A percentile compares a stretch with the other conserved stretches of the same genome.
phyloP scores from a whole-genome alignment of 1,284 basidiomycete genomes.

The Chalciporus sp. region DNA sequence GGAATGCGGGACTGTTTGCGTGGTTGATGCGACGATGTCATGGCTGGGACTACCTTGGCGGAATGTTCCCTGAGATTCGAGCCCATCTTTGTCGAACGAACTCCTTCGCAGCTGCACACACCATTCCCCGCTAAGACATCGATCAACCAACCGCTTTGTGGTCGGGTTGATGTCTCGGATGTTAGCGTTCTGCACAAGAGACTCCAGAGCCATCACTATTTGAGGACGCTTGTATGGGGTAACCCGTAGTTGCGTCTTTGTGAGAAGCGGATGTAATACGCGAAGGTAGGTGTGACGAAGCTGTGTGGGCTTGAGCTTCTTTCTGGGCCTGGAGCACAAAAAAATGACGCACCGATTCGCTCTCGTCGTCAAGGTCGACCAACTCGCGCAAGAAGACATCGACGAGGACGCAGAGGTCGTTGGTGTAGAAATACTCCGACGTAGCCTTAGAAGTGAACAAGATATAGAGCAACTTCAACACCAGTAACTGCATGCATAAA shows the following conservation, averaged over 20 bases:
- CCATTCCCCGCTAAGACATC: slow-evolving; percentile 89
- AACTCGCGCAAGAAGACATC: slow-evolving; percentile 96
- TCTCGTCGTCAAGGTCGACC: slow-evolving; percentile 89
- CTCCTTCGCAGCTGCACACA: slow-evolving; percentile 65
- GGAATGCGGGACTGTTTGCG: slow-evolving; percentile 24
- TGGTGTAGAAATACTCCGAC: slow-evolving; percentile 97
- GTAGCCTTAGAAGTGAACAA: slow-evolving; percentile 94
- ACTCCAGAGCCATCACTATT: slow-evolving; percentile 84
- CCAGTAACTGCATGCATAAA: slow-evolving; percentile 91
- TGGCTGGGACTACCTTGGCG: slow-evolving; percentile 45
- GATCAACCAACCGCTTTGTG: slow-evolving; percentile 88
- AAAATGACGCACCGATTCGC: slow-evolving; percentile 75
- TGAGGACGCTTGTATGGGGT: slow-evolving; percentile 91
- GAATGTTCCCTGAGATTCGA: slow-evolving; percentile 28
- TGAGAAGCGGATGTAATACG: slow-evolving; percentile 93
- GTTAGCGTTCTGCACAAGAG: slow-evolving; percentile 70
- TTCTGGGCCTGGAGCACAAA: background rate
- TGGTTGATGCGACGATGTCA: slow-evolving; percentile 42
- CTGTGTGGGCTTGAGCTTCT: slow-evolving; percentile 42
- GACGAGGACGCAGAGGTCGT: slow-evolving; percentile 93
- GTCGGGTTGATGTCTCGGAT: slow-evolving; percentile 86
- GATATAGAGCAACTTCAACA: slow-evolving; percentile 94
- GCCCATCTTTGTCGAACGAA: slow-evolving; percentile 32
- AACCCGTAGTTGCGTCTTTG: slow-evolving; percentile 87
- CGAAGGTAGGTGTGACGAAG: slow-evolving; percentile 96